phyloP scores from a whole-genome alignment of 257 asterid genomes.

The Mitragyna speciosa region DNA sequence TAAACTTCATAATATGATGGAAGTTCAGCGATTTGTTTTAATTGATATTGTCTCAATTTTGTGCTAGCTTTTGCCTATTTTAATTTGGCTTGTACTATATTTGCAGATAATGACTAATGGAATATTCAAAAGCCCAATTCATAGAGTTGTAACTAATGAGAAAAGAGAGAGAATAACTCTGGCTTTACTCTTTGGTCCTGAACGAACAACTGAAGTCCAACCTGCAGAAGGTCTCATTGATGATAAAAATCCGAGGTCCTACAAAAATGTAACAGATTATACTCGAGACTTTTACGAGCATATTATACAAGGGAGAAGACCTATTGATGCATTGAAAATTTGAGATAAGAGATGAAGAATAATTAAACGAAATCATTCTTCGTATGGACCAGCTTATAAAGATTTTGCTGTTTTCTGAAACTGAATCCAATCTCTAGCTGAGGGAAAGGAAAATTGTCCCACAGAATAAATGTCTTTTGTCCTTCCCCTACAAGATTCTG shows the following conservation, averaged over 20 bases:
- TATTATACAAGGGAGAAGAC: slow-evolving; percentile 29
- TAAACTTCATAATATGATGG: too few species aligned
- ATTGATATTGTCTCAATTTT: neutral
- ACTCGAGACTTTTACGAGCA: slow-evolving; percentile 14
- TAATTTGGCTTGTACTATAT: neutral
- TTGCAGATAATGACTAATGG: slow-evolving; percentile 53
- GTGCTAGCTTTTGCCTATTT: neutral
- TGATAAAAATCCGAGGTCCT: slow-evolving; percentile 29
- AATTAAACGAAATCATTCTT: too few species aligned
- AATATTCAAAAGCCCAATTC: slow-evolving; percentile 49
- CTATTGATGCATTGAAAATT: slow-evolving; percentile 27
- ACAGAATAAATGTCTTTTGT: too few species aligned
- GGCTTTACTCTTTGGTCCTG: slow-evolving; percentile 37
- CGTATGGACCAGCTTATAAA: too few species aligned
- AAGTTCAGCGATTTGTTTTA: too few species aligned
- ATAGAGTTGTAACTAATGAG: slow-evolving; percentile 42
- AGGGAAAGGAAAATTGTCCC: too few species aligned
- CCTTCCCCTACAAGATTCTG: too few species aligned
- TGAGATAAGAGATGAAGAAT: neutral
- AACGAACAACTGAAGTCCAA: slow-evolving; percentile 22
- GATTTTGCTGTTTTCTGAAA: too few species aligned
- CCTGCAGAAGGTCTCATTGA: slow-evolving; percentile 33
- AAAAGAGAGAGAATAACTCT: slow-evolving; percentile 28
- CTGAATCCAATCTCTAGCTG: too few species aligned
- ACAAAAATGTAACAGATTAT: slow-evolving; percentile 28